Conservation (phyloP, 768 basidiomycete species). For the Gyrodon lividus region DNA sequence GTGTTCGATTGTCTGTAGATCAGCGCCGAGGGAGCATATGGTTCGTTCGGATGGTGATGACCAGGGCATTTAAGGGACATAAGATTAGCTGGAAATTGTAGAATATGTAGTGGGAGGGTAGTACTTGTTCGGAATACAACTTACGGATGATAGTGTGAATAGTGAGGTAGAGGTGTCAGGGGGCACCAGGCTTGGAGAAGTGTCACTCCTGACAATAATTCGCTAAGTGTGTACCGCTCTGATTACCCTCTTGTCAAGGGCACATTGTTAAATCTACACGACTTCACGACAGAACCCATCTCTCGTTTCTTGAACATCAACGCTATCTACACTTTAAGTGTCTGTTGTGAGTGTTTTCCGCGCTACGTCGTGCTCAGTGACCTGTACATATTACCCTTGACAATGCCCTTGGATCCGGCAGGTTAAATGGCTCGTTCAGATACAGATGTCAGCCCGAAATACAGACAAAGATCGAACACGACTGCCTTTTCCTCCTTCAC, state of each 20-base stretch:
- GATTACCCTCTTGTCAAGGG: not conserved
- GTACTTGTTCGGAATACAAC: no score
- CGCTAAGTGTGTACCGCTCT: not conserved
- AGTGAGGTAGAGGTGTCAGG: no score
- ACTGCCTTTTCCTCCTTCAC: conserved; percentile 40
- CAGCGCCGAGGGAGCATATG: conserved; percentile 21
- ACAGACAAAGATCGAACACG: conserved; percentile 44
- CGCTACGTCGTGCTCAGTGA: not conserved
- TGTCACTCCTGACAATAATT: no score
- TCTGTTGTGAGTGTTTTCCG: conserved; percentile 14
- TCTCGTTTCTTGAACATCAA: not conserved
- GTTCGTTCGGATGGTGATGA: conserved; percentile 14
- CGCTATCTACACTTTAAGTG: not conserved
- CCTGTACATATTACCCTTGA: not conserved
- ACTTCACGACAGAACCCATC: not conserved
- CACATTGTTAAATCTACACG: not conserved
- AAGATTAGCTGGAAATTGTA: no score
- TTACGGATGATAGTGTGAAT: not conserved
- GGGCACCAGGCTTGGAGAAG: not conserved
- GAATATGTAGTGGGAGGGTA: no score
- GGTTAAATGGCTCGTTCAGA: conserved; percentile 34
- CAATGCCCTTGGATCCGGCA: conserved; percentile 1
- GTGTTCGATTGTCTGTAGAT: conserved; percentile 31
- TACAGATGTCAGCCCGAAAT: conserved; percentile 28
- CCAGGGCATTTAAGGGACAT: not conserved